Evolutionary conservation across 2,329 filamentous ascomycete genomes (phyloP).

Genomic region (Dactylellina sp.): DNA sequence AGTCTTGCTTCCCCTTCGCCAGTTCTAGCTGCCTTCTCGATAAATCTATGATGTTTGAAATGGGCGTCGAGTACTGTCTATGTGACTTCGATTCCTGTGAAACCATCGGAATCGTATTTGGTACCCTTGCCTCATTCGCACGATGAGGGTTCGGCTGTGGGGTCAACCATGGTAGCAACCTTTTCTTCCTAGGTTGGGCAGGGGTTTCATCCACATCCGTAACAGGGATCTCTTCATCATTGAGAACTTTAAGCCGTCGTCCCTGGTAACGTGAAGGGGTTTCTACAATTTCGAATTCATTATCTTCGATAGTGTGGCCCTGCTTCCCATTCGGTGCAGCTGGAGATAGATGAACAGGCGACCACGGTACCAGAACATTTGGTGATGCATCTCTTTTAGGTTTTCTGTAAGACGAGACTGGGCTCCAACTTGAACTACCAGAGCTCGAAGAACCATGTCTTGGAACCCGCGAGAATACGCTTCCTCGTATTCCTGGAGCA

Average conservation of each 20-base stretch:
- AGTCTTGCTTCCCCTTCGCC: background rate
- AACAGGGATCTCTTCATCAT: background rate
- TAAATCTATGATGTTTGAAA: slow-evolving; percentile 17
- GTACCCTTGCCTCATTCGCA: background rate
- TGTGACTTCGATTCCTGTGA: slow-evolving; percentile 3
- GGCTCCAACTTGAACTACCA: background rate
- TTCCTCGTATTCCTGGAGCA: slow-evolving; percentile 12
- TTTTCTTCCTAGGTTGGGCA: slow-evolving; percentile 4
- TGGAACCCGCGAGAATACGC: slow-evolving; percentile 2
- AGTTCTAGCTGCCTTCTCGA: slow-evolving; percentile 6
- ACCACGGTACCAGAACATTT: slow-evolving; percentile 4
- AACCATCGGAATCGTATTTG: slow-evolving; percentile 19
- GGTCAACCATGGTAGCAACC: slow-evolving; percentile 36
- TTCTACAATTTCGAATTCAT: slow-evolving; percentile 31
- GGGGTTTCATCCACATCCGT: background rate
- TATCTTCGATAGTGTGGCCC: slow-evolving; percentile 21
- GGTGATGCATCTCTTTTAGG: background rate
- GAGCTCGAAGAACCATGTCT: background rate
- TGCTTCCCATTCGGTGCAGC: background rate
- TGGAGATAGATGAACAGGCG: background rate
- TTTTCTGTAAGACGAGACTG: background rate
- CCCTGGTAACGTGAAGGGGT: background rate
- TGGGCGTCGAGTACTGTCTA: slow-evolving; percentile 11
- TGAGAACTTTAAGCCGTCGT: background rate
- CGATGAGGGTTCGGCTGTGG: slow-evolving; percentile 8